These are phyloP conservation scores for Cordyceps cateniannulata DNA, from an alignment of 2,329 filamentous ascomycete genomes.

Conservation along the genomic window DNA sequence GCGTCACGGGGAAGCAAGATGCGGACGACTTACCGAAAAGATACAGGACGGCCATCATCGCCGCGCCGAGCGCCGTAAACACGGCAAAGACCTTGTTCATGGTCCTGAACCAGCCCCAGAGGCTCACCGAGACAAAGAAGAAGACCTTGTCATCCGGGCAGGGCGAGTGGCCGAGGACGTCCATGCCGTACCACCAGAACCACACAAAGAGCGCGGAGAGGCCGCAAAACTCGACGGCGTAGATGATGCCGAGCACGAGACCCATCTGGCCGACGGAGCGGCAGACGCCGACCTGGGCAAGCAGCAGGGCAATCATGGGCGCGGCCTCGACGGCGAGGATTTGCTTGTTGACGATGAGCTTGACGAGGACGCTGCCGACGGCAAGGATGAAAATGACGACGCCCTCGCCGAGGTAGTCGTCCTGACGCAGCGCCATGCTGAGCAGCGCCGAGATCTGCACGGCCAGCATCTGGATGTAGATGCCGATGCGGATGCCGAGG, in stretches of 20 bases:
- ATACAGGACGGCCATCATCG: slow-evolving; percentile 13
- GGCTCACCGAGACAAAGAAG: slow-evolving; percentile 23
- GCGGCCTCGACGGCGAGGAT: slow-evolving; percentile 20
- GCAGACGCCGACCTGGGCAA: slow-evolving; percentile 19
- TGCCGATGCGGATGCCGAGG: slow-evolving; percentile 23
- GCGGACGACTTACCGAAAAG: neutral
- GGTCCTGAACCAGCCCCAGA: slow-evolving; percentile 21
- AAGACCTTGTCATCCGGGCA: slow-evolving; percentile 21
- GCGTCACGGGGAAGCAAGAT: too few species aligned
- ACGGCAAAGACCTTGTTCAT: slow-evolving; percentile 20
- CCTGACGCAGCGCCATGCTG: slow-evolving; percentile 14
- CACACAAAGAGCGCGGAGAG: slow-evolving; percentile 17
- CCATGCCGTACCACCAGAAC: slow-evolving; percentile 22
- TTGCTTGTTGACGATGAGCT: slow-evolving; percentile 6
- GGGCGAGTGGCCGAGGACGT: slow-evolving; percentile 14
- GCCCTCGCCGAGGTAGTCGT: slow-evolving; percentile 18
- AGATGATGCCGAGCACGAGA: slow-evolving; percentile 15
- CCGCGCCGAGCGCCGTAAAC: slow-evolving; percentile 12
- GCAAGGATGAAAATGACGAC: slow-evolving; percentile 20
- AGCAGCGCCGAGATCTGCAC: slow-evolving; percentile 19
- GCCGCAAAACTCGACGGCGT: slow-evolving; percentile 16
- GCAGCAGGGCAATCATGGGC: slow-evolving; percentile 18
- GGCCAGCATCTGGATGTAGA: slow-evolving; percentile 23
- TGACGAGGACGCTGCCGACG: slow-evolving; percentile 18
- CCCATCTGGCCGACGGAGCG: slow-evolving; percentile 14